Percentiles rank a stretch among this genome's conserved stretches.
phyloP scores from a whole-genome alignment of 1,284 basidiomycete genomes.

The Schizophyllum amplum region DNA sequence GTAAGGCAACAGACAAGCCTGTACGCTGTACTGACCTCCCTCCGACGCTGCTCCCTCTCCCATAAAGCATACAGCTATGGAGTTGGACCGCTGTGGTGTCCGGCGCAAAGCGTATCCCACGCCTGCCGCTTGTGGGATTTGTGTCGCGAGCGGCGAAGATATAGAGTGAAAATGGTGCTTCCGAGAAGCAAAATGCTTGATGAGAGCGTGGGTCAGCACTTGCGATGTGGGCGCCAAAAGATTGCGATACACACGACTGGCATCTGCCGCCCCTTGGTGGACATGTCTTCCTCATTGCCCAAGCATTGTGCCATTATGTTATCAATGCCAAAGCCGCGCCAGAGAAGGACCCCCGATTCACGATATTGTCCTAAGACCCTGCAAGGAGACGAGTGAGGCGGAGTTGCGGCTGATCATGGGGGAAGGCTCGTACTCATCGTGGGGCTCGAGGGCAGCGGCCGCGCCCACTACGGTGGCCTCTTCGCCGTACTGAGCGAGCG shows the following conservation, averaged over 20 bases:
- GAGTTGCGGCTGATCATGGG: conserved; percentile 19
- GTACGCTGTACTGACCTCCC: conserved; percentile 32
- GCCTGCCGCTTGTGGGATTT: conserved; percentile 94
- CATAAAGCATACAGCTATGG: conserved; percentile 86
- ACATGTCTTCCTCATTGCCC: conserved; percentile 74
- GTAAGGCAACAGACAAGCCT: no score
- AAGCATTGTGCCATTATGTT: conserved; percentile 85
- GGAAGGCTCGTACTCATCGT: conserved; percentile 63
- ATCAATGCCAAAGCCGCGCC: conserved; percentile 74
- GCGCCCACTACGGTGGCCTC: conserved; percentile 89
- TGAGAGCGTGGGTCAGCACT: background rate
- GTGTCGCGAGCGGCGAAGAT: conserved; percentile 89
- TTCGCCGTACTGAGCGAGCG: conserved; percentile 64
- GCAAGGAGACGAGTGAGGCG: conserved; percentile 1
- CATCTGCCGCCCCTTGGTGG: conserved; percentile 86
- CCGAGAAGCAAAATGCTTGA: conserved; percentile 80
- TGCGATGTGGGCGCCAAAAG: background rate
- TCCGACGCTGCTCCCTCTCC: conserved; percentile 80
- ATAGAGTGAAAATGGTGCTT: conserved; percentile 89
- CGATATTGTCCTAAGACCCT: conserved; percentile 79
- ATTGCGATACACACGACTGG: conserved; percentile 52
- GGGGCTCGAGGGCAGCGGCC: conserved; percentile 74
- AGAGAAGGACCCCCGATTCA: conserved; percentile 86
- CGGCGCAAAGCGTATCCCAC: conserved; percentile 86
- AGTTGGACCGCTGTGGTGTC: conserved; percentile 60